Evolutionary conservation across 768 basidiomycete genomes (phyloP).

Genomic region (Boletus subparvulus): DNA sequence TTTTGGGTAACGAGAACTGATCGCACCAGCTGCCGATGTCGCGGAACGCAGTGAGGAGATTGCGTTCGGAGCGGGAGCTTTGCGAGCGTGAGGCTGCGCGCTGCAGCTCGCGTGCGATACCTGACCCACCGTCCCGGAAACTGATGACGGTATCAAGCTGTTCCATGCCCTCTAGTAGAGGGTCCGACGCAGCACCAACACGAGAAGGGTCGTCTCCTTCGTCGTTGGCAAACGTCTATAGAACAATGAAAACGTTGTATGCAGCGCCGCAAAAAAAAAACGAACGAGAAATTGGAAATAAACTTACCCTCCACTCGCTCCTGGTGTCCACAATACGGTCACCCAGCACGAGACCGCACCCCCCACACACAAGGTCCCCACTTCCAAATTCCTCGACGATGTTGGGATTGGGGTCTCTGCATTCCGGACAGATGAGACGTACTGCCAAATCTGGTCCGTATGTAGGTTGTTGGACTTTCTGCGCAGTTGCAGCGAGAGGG

Average conservation of each 20-base stretch:
- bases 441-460: constrained; percentile 84
- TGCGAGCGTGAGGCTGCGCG: constrained; percentile 85
- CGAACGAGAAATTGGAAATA: constrained; percentile 13
- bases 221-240: constrained; percentile 98
- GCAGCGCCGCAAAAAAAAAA: constrained; percentile 14
- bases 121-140: constrained; percentile 92
- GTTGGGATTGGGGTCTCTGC: constrained; percentile 88
- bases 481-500: constrained; percentile 59
- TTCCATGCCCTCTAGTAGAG: constrained; percentile 90
- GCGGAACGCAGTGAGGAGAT: constrained; percentile 84
- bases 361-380: constrained; percentile 94
- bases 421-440: constrained; percentile 93
- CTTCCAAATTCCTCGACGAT: constrained; percentile 98
- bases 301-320: constrained; percentile 94
- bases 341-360: constrained; percentile 91
- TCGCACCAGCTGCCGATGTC: constrained; percentile 95
- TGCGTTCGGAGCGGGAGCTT: constrained; percentile 77
- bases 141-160: constrained; percentile 94
- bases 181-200: constrained; percentile 95
- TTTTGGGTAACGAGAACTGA: constrained; percentile 89
- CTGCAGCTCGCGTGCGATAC: constrained; percentile 88
- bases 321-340: constrained; percentile 96
- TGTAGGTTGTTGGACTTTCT: constrained; percentile 54
- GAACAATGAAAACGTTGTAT: constrained; percentile 16
- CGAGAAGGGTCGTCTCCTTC: constrained; percentile 99